Conservation (phyloP, 768 basidiomycete genomes). For the Lactifluus echinatus region DNA sequence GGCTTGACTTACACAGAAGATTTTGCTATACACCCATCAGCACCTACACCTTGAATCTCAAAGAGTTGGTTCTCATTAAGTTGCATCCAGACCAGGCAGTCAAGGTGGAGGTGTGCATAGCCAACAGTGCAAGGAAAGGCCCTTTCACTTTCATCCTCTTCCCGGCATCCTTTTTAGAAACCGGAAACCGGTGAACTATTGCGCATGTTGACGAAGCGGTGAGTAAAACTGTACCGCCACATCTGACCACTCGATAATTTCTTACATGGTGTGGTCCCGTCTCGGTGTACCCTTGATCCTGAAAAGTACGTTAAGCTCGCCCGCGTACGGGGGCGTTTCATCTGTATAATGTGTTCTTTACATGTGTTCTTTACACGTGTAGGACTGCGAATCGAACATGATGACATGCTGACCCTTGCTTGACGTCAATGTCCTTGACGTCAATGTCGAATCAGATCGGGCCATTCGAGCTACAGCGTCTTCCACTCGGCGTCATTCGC, state of each 20-base stretch:
- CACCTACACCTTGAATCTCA: too few relatives aligned
- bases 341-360: too few relatives aligned
- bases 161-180: too few relatives aligned
- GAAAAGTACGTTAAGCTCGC: slow-evolving; percentile 72
- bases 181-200: too few relatives aligned
- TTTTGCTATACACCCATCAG: too few relatives aligned
- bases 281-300: slow-evolving; percentile 83
- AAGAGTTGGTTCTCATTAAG: too few relatives aligned
- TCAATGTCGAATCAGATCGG: slow-evolving; percentile 89
- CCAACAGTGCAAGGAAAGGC: not conserved
- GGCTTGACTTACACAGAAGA: not conserved
- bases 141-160: not conserved
- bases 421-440: too few relatives aligned
- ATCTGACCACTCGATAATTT: slow-evolving; percentile 80
- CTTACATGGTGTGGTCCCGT: slow-evolving; percentile 70
- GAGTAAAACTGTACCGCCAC: slow-evolving; percentile 67
- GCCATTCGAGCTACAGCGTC: slow-evolving; percentile 73
- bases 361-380: too few relatives aligned
- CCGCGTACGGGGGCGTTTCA: slow-evolving; percentile 66
- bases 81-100: too few relatives aligned
- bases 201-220: slow-evolving; percentile 57
- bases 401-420: slow-evolving; percentile 9
- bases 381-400: too few relatives aligned
- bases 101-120: too few relatives aligned
- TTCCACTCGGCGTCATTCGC: slow-evolving; percentile 75